These are phyloP conservation scores for Fraxinus albicans DNA, from an alignment of 305 asterid species.

Conservation along the genomic window DNA sequence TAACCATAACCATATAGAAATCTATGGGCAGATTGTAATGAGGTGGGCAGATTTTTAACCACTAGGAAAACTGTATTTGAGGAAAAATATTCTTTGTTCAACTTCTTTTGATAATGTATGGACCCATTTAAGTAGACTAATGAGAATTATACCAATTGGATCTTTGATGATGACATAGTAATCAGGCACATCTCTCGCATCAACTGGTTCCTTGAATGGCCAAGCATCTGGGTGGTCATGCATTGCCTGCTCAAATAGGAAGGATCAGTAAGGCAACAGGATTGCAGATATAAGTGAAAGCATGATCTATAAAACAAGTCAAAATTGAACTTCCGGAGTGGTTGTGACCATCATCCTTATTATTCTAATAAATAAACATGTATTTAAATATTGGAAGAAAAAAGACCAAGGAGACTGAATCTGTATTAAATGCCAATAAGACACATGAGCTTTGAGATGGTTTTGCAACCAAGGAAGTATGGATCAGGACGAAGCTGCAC, in stretches of 20 bases:
- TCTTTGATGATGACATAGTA: conserved; percentile 92
- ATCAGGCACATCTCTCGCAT: conserved; percentile 96
- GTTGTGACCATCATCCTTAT: background rate
- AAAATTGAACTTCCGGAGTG: background rate
- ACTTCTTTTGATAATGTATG: background rate
- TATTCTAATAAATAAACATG: background rate
- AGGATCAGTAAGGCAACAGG: conserved; percentile 15
- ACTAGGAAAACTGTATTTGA: background rate
- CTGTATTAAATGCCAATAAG: background rate
- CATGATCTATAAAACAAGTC: background rate
- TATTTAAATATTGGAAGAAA: background rate
- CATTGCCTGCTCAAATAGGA: conserved; percentile 63
- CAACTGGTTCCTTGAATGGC: conserved; percentile 98
- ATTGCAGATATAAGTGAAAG: background rate
- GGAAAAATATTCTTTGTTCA: background rate
- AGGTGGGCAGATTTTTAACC: background rate
- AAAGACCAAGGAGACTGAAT: background rate
- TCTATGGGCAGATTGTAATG: conserved; percentile 4
- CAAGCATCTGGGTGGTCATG: conserved; percentile 94
- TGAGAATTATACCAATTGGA: conserved; percentile 65
- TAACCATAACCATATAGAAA: background rate
- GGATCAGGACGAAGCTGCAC: background rate
- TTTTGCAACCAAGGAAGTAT: background rate
- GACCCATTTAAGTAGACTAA: background rate
- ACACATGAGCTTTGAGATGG: background rate